phyloP scores from a whole-genome alignment of 2,329 filamentous ascomycete species.

The Myriangium duriaei region DNA sequence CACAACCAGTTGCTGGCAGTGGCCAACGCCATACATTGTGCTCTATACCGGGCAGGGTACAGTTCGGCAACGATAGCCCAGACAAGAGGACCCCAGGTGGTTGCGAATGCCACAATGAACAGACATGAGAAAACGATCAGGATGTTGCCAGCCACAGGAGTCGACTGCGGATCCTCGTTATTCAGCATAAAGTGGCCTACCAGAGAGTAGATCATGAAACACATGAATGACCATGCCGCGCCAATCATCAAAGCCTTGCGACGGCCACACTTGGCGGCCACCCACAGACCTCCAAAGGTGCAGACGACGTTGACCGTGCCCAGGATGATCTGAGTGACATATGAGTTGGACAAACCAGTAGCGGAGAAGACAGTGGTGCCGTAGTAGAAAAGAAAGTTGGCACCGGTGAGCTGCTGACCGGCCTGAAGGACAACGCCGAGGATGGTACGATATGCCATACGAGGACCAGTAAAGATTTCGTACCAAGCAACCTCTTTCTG shows the following conservation, averaged over 20 bases:
- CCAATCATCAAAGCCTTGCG: conserved; percentile 36
- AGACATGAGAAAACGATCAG: conserved; percentile 26
- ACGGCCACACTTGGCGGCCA: conserved; percentile 38
- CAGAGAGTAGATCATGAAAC: conserved; percentile 50
- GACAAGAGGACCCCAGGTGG: conserved; percentile 24
- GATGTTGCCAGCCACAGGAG: conserved; percentile 19
- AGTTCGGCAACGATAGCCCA: conserved; percentile 26
- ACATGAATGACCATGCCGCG: conserved; percentile 27
- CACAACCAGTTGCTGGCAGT: conserved; percentile 33
- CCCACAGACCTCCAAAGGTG: conserved; percentile 35
- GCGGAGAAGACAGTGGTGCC: conserved; percentile 38
- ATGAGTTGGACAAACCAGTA: conserved; percentile 26
- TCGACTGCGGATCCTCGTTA: conserved; percentile 14
- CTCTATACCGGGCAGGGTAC: conserved; percentile 27
- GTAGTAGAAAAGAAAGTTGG: conserved; percentile 24
- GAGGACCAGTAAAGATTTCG: conserved; percentile 19
- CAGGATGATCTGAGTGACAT: conserved; percentile 36
- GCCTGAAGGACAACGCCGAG: conserved; percentile 22
- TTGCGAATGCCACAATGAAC: conserved; percentile 25
- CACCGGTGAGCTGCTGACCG: conserved; percentile 22
- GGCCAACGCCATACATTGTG: conserved; percentile 32
- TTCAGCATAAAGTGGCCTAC: conserved; percentile 20
- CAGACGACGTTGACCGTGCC: conserved; percentile 36
- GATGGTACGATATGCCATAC: conserved; percentile 21
- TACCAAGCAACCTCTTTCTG: conserved; percentile 16